phyloP scores from a whole-genome alignment of 768 basidiomycete species.

The Lentinus tigrinus region DNA sequence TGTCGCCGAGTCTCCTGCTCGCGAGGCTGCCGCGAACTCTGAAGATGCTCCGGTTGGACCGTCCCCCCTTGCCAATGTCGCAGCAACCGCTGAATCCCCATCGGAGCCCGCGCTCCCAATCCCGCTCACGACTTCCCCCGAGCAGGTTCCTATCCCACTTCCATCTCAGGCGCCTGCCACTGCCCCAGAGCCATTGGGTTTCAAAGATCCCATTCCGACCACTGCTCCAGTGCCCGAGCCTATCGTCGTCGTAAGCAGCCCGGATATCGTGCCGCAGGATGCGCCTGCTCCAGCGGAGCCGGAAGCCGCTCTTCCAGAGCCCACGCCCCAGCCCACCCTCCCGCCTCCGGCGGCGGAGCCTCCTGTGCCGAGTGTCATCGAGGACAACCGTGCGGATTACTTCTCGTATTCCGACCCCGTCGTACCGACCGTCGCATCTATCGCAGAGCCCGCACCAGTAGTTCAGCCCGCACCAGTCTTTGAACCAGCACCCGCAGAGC shows the following conservation, averaged over 20 bases:
- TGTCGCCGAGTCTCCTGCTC: conserved; percentile 67
- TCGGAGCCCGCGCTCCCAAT: conserved; percentile 8
- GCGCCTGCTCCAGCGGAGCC: neutral
- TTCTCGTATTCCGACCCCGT: conserved; percentile 21
- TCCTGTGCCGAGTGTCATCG: neutral
- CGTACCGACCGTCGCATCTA: conserved; percentile 16
- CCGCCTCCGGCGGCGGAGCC: neutral
- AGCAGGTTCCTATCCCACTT: conserved; percentile 2
- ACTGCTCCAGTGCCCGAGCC: neutral
- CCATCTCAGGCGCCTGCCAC: neutral
- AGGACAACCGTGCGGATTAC: conserved; percentile 21
- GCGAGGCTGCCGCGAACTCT: conserved; percentile 46
- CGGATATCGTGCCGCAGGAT: neutral
- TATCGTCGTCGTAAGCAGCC: neutral
- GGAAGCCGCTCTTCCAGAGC: neutral
- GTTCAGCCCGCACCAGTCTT: neutral
- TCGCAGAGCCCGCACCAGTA: neutral
- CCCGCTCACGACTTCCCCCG: conserved; percentile 3
- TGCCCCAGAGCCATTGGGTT: conserved; percentile 8
- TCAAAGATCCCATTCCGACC: conserved; percentile 17
- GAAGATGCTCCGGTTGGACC: conserved; percentile 20
- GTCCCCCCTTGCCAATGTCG: conserved; percentile 24
- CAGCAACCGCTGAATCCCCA: conserved; percentile 4
- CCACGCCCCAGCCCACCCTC: conserved; percentile 6
- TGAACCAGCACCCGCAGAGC: neutral